Conservation (phyloP, 805 yeast genomes). For the Wickerhamiella bombiphila region DNA sequence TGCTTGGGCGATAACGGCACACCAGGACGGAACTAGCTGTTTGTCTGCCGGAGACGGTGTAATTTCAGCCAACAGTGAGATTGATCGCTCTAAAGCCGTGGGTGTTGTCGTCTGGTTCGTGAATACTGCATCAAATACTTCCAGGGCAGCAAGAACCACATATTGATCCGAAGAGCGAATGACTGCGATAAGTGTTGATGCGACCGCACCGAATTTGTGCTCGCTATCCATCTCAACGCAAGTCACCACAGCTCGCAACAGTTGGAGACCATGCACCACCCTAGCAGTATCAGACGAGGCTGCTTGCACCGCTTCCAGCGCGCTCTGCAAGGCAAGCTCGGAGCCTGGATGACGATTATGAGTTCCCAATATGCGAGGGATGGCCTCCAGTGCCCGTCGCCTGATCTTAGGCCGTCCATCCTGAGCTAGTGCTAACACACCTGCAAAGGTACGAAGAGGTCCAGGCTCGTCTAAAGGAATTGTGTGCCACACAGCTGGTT, state of each 20-base stretch:
- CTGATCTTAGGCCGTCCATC: slow-evolving; percentile 93
- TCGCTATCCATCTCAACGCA: not conserved
- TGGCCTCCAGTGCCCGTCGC: slow-evolving; percentile 85
- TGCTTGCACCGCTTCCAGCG: slow-evolving; percentile 52
- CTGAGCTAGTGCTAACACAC: slow-evolving; percentile 41
- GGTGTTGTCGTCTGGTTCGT: slow-evolving; percentile 40
- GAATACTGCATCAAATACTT: slow-evolving; percentile 71
- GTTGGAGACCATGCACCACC: slow-evolving; percentile 62
- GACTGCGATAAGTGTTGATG: slow-evolving; percentile 60
- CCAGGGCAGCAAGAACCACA: slow-evolving; percentile 67
- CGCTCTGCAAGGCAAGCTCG: slow-evolving; percentile 61
- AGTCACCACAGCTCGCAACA: slow-evolving; percentile 53
- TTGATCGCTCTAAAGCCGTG: slow-evolving; percentile 45
- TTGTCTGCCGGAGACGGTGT: slow-evolving; percentile 72
- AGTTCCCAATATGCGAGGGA: slow-evolving; percentile 40
- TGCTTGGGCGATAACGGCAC: slow-evolving; percentile 85
- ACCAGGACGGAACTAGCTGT: slow-evolving; percentile 86
- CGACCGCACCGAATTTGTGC: slow-evolving; percentile 43
- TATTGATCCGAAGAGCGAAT: slow-evolving; percentile 75
- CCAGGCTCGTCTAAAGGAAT: slow-evolving; percentile 17
- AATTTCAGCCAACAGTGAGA: slow-evolving; percentile 59
- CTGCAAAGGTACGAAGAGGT: slow-evolving; percentile 17
- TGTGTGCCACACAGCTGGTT: slow-evolving; percentile 53
- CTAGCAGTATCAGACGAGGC: slow-evolving; percentile 25
- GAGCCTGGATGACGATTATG: slow-evolving; percentile 63